Percentiles rank a stretch among this genome's conserved stretches.
phyloP scores from a whole-genome alignment of 192 early-diverging fungal species.

The Martensiomyces pterosporus region DNA sequence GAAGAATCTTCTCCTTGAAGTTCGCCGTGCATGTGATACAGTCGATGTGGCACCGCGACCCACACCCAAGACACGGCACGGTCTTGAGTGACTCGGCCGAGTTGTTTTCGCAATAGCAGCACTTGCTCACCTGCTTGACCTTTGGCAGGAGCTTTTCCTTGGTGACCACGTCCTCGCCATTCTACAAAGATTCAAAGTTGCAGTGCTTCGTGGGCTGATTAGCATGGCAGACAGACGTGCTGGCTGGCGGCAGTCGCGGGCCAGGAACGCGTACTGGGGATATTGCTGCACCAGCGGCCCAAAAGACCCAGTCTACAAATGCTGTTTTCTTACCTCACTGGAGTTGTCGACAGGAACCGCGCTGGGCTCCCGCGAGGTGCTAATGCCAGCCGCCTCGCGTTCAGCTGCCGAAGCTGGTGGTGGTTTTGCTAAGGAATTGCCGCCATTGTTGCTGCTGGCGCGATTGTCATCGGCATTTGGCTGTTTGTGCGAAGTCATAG shows the following conservation, averaged over 20 bases:
- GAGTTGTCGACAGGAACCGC: constrained; percentile 36
- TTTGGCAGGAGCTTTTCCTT: constrained; percentile 50
- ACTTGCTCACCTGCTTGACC: constrained; percentile 50
- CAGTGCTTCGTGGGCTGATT: not conserved
- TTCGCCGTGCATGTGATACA: constrained; percentile 55
- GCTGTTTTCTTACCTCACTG: constrained; percentile 32
- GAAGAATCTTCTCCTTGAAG: constrained; percentile 56
- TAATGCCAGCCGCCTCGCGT: not conserved
- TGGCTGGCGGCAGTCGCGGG: no score
- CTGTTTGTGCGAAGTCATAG: no score
- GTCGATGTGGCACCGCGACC: constrained; percentile 52
- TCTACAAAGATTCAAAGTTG: constrained; percentile 9
- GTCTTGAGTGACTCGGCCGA: constrained; percentile 52
- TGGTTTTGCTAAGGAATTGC: no score
- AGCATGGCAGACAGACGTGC: no score
- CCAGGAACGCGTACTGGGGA: not conserved
- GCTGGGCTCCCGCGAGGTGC: constrained; percentile 6
- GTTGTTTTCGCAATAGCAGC: constrained; percentile 49
- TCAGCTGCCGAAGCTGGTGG: no score
- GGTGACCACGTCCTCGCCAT: constrained; percentile 45
- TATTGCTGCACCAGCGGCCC: not conserved
- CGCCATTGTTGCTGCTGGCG: not conserved
- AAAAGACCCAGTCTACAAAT: not conserved
- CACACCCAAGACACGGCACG: constrained; percentile 46
- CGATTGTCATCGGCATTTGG: no score